Evolutionary conservation across 139 green algal genomes (phyloP).

Genomic region (Dunaliella sp.): DNA sequence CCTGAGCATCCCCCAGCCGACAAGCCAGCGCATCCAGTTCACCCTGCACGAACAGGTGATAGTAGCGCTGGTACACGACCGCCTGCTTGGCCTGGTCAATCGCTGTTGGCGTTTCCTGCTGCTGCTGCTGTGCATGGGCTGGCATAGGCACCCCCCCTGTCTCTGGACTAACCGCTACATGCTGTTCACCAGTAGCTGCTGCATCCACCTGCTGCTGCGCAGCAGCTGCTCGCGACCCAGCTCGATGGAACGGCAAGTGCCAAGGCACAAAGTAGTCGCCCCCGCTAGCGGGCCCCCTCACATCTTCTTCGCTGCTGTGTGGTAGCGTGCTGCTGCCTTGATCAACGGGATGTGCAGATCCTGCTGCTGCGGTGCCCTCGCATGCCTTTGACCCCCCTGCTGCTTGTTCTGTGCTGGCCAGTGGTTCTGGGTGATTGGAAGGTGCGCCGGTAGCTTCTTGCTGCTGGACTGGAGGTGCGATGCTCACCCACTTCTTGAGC

Average conservation of each 20-base stretch:
- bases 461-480: background rate
- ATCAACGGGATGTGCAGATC: background rate
- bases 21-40: constrained; percentile 76
- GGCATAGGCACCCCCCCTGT: background rate
- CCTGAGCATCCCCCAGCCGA: constrained; percentile 26
- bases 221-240: constrained; percentile 41
- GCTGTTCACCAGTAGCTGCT: constrained; percentile 2
- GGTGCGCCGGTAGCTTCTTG: constrained; percentile 4
- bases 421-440: background rate
- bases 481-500: constrained; percentile 80
- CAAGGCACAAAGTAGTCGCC: constrained; percentile 95
- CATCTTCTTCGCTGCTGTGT: background rate
- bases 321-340: background rate
- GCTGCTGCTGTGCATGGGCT: background rate
- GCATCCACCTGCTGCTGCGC: background rate
- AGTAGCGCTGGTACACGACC: constrained; percentile 93
- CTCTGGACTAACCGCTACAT: background rate
- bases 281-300: background rate
- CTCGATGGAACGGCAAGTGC: constrained; percentile 90
- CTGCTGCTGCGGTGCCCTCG: too few species aligned
- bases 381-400: too few species aligned
- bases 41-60: constrained; percentile 88
- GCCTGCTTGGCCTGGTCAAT: constrained; percentile 74
- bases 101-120: background rate
- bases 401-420: too few species aligned